Conservation (phyloP, 2,329 filamentous ascomycete species). For the Cladophialophora psammophila region DNA sequence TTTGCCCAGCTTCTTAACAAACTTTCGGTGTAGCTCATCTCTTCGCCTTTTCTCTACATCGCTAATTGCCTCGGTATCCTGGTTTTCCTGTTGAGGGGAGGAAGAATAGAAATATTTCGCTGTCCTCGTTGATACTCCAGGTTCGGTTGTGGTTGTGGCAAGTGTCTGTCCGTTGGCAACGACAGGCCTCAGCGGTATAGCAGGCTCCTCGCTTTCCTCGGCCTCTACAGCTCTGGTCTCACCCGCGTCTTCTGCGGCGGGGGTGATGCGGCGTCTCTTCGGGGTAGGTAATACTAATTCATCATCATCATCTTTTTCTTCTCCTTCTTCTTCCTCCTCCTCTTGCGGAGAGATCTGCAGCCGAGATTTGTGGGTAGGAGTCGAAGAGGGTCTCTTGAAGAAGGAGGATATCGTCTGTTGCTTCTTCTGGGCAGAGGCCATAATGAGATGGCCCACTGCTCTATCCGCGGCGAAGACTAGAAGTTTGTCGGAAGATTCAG, state of each 20-base stretch:
- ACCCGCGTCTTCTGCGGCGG: constrained; percentile 37
- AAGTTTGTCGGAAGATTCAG: background rate
- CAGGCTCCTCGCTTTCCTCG: constrained; percentile 14
- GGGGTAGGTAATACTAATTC: constrained; percentile 50
- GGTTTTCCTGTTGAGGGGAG: constrained; percentile 52
- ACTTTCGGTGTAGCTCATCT: constrained; percentile 78
- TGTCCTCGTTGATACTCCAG: constrained; percentile 56
- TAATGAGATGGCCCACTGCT: background rate
- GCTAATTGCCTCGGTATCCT: constrained; percentile 47
- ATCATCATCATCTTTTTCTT: constrained; percentile 45
- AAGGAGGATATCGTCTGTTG: constrained; percentile 50
- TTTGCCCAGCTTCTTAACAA: constrained; percentile 87
- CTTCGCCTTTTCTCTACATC: constrained; percentile 65
- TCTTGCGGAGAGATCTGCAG: constrained; percentile 38
- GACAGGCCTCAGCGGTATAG: constrained; percentile 26
- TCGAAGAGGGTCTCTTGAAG: constrained; percentile 31
- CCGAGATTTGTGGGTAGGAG: background rate
- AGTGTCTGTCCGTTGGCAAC: constrained; percentile 30
- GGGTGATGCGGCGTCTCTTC: constrained; percentile 50
- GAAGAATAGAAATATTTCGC: constrained; percentile 67
- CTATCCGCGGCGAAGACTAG: background rate
- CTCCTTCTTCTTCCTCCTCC: constrained; percentile 40
- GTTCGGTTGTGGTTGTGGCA: constrained; percentile 5
- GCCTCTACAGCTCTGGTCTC: constrained; percentile 30
- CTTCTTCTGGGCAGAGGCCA: constrained; percentile 52